phyloP scores from a whole-genome alignment of 768 basidiomycete species.

The Pulveroboletus sp. region DNA sequence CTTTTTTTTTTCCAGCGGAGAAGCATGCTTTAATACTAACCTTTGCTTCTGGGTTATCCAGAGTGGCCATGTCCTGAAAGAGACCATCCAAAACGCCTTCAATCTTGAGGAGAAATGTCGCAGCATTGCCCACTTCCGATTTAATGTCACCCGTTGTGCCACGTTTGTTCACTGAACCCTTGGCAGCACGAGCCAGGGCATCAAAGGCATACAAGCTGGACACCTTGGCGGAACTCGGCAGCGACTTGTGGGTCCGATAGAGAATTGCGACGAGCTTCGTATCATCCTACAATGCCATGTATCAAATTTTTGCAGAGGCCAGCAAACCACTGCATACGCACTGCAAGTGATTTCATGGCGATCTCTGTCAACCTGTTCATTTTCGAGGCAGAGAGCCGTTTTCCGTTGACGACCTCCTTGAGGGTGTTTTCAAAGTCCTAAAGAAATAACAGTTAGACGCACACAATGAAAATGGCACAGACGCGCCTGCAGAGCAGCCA shows the following conservation, averaged over 20 bases:
- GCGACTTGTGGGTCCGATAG: slow-evolving; percentile 84
- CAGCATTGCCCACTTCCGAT: slow-evolving; percentile 62
- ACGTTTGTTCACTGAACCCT: slow-evolving; percentile 63
- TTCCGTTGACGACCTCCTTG: slow-evolving; percentile 79
- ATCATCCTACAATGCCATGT: slow-evolving; percentile 56
- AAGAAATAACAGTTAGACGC: slow-evolving; percentile 6
- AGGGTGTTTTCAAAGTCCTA: slow-evolving; percentile 82
- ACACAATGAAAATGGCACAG: neutral
- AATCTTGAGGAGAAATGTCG: slow-evolving; percentile 84
- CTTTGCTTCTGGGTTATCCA: slow-evolving; percentile 72
- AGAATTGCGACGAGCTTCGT: slow-evolving; percentile 85
- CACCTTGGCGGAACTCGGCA: slow-evolving; percentile 68
- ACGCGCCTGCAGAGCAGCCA: slow-evolving; percentile 44
- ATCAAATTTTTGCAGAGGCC: neutral
- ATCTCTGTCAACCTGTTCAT: slow-evolving; percentile 75
- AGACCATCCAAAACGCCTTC: slow-evolving; percentile 89
- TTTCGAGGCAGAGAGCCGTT: slow-evolving; percentile 84
- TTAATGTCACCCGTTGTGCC: slow-evolving; percentile 54
- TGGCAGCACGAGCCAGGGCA: slow-evolving; percentile 84
- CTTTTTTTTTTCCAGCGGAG: neutral
- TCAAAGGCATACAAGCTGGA: slow-evolving; percentile 93
- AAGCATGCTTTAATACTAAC: slow-evolving; percentile 53
- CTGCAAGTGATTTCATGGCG: slow-evolving; percentile 76
- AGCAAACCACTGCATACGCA: slow-evolving; percentile 34
- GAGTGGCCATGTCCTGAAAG: slow-evolving; percentile 76